Evolutionary conservation across 371 early-diverging fungal species (phyloP).

Genomic region (Sporodiniella umbellata): DNA sequence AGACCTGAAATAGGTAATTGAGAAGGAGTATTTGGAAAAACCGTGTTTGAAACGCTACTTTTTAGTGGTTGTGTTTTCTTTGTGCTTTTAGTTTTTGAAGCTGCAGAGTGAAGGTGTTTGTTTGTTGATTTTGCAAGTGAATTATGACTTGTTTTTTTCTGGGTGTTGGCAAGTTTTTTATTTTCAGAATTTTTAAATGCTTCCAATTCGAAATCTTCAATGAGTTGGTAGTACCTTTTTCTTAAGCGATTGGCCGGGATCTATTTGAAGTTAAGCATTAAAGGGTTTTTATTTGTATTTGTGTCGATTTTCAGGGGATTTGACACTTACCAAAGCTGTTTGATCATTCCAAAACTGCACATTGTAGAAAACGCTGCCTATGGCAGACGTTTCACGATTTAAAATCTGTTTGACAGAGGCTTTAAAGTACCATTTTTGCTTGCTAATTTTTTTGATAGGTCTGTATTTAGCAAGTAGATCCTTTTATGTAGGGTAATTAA

Average conservation of each 20-base stretch:
- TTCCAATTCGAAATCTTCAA: constrained; percentile 11
- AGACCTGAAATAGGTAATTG: no score
- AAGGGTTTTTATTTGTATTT: background rate
- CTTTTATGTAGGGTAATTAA: background rate
- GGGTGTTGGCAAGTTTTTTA: background rate
- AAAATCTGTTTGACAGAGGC: constrained; percentile 1
- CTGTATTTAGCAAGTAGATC: background rate
- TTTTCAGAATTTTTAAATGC: background rate
- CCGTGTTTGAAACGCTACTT: no score
- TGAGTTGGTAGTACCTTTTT: background rate
- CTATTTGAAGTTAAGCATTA: constrained; percentile 2
- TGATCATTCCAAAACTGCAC: constrained; percentile 8
- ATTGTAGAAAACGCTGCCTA: constrained; percentile 5
- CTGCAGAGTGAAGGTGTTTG: no score
- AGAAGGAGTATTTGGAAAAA: no score
- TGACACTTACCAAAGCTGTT: constrained; percentile 3
- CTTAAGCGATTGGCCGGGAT: constrained; percentile 2
- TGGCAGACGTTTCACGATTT: background rate
- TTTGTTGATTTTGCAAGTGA: background rate
- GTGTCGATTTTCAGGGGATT: no score
- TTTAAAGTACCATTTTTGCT: background rate
- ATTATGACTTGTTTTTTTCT: background rate
- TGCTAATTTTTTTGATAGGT: background rate
- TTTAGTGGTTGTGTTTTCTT: no score
- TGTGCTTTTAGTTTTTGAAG: no score